Evolutionary conservation across 345 rosid species (phyloP).

Genomic region (Boechera divaricarpa): DNA sequence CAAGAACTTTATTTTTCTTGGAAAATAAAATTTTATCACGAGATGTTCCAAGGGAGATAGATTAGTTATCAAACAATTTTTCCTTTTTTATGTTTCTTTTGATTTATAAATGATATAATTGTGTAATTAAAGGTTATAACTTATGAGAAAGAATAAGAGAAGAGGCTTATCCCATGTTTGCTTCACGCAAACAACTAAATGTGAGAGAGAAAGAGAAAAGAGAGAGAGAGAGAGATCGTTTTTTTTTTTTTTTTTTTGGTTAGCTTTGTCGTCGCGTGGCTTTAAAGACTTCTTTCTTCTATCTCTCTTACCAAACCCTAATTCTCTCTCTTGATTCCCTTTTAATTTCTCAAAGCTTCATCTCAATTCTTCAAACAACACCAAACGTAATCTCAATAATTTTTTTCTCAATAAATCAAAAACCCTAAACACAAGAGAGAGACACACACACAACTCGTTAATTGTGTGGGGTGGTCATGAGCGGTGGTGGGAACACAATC

Average conservation of each 20-base stretch:
- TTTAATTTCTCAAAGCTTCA: conserved; percentile 19
- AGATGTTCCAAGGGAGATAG: conserved; percentile 38
- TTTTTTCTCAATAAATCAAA: conserved; percentile 1
- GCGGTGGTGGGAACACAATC: conserved; percentile 55
- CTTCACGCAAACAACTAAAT: conserved; percentile 99
- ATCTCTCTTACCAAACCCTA: conserved; percentile 64
- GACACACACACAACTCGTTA: background rate
- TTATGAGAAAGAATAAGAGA: conserved; percentile 40
- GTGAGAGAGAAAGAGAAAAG: conserved; percentile 35
- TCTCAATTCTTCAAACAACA: conserved; percentile 20
- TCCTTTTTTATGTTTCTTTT: background rate
- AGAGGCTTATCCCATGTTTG: conserved; percentile 85
- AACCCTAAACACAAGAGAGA: conserved; percentile 13
- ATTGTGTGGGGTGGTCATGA: conserved; percentile 50
- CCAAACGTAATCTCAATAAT: conserved; percentile 5
- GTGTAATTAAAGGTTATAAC: conserved; percentile 1
- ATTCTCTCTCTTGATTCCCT: conserved; percentile 30
- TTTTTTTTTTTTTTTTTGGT: conserved; percentile 33
- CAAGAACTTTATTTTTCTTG: conserved; percentile 45
- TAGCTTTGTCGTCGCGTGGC: conserved; percentile 91
- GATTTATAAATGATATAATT: conserved; percentile 6
- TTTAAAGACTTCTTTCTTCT: conserved; percentile 78
- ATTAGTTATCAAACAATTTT: conserved; percentile 6
- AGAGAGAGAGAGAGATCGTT: conserved; percentile 20
- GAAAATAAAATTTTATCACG: conserved; percentile 48